Conservation (phyloP, 345 rosid genomes). For the Adansonia digitata region DNA sequence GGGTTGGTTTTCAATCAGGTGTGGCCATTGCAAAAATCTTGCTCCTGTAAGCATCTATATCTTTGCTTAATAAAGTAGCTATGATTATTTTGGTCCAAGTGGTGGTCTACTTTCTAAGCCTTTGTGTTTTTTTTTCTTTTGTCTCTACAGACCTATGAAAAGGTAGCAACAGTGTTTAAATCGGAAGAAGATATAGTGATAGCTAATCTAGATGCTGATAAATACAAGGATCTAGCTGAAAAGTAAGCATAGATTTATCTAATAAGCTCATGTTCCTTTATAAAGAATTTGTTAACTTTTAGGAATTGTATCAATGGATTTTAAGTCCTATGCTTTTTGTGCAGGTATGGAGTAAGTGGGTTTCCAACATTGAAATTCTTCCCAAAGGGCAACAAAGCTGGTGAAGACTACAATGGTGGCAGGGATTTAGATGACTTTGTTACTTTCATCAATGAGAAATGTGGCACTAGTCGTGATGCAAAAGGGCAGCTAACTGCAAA, state of each 20-base stretch:
- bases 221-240: constrained; percentile 66
- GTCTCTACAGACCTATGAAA: constrained; percentile 65
- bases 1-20: constrained; percentile 51
- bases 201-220: constrained; percentile 94
- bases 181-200: constrained; percentile 73
- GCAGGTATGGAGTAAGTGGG: constrained; percentile 89
- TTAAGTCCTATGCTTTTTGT: neutral
- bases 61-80: constrained; percentile 3
- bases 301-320: neutral
- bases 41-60: constrained; percentile 75
- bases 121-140: too few species aligned
- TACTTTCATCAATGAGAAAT: constrained; percentile 72
- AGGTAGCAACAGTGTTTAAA: constrained; percentile 80
- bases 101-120: neutral
- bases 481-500: constrained; percentile 80
- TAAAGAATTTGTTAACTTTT: neutral
- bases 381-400: constrained; percentile 88
- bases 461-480: constrained; percentile 77
- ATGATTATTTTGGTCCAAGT: neutral
- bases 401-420: constrained; percentile 86
- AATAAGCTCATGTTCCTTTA: neutral
- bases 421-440: constrained; percentile 90
- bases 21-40: constrained; percentile 93
- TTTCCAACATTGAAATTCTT: constrained; percentile 94
- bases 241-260: constrained; percentile 44